phyloP scores from a whole-genome alignment of 768 basidiomycete genomes.

The Mycena rebaudengoi region DNA sequence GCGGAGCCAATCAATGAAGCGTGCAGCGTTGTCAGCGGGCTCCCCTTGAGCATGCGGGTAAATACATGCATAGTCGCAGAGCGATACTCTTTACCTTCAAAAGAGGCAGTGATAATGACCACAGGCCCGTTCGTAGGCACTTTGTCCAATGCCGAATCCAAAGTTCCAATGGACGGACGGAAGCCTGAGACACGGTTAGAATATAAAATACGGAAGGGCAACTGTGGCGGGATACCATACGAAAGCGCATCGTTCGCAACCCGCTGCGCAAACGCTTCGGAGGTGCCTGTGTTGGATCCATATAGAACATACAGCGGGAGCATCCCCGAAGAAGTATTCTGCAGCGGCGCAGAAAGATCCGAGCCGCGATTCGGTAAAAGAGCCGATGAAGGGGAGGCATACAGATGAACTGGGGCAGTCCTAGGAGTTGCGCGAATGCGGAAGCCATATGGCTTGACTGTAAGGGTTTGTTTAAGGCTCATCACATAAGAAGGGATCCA shows the following conservation, averaged over 20 bases:
- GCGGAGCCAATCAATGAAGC: conserved; percentile 52
- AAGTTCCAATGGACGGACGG: conserved; percentile 43
- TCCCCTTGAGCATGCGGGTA: conserved; percentile 35
- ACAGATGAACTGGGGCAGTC: conserved; percentile 24
- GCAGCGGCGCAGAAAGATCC: not conserved
- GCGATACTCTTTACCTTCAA: conserved; percentile 41
- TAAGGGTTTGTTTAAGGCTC: conserved; percentile 50
- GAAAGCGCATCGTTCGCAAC: conserved; percentile 45
- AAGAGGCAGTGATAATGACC: conserved; percentile 55
- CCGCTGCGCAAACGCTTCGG: conserved; percentile 54
- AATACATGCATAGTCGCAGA: not conserved
- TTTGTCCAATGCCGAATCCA: conserved; percentile 47
- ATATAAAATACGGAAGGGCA: not conserved
- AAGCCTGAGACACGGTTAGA: conserved; percentile 39
- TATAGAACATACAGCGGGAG: conserved; percentile 46
- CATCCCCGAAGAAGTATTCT: not conserved
- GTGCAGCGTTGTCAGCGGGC: conserved; percentile 57
- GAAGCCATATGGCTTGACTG: conserved; percentile 54
- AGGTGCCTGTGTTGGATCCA: conserved; percentile 57
- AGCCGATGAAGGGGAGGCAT: conserved; percentile 19
- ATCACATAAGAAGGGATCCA: conserved; percentile 53
- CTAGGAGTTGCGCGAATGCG: conserved; percentile 48
- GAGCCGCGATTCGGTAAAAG: conserved; percentile 10
- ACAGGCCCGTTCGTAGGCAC: conserved; percentile 54
- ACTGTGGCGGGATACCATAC: conserved; percentile 39